These are phyloP conservation scores for Scutellaria barbata DNA, from an alignment of 257 asterid species.

Conservation along the genomic window DNA sequence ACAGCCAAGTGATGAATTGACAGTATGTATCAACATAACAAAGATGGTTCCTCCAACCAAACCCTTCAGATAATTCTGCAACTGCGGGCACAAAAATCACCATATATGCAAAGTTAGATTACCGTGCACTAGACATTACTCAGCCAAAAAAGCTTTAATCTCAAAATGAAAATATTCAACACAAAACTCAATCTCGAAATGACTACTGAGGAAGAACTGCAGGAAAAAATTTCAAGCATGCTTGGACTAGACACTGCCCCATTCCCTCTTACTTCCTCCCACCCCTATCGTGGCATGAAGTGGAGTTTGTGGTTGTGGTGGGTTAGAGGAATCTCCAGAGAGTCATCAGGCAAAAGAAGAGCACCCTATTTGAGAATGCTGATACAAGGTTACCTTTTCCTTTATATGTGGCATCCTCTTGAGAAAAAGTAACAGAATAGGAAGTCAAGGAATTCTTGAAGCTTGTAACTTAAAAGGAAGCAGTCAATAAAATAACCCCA, in stretches of 20 bases:
- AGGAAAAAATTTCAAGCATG: constrained; percentile 4
- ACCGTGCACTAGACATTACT: constrained; percentile 18
- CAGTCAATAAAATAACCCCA: constrained; percentile 22
- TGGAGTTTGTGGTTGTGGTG: constrained; percentile 6
- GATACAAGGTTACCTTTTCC: neutral
- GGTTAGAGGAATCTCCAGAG: constrained; percentile 20
- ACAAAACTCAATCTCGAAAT: constrained; percentile 27
- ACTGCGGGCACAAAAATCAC: constrained; percentile 53
- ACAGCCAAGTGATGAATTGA: constrained; percentile 68
- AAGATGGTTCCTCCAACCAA: constrained; percentile 73
- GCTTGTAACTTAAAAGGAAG: neutral
- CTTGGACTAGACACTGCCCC: neutral
- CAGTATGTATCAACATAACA: constrained; percentile 63
- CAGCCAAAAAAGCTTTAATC: constrained; percentile 17
- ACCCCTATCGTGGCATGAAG: constrained; percentile 2
- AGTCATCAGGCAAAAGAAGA: neutral
- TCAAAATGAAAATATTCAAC: constrained; percentile 19
- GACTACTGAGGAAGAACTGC: constrained; percentile 12
- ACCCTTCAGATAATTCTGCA: constrained; percentile 69
- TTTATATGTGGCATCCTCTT: neutral
- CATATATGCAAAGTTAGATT: constrained; percentile 29
- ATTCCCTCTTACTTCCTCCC: neutral
- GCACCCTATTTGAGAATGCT: neutral
- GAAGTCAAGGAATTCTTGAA: constrained; percentile 16
- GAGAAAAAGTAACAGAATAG: constrained; percentile 7